Evolutionary conservation across 2,329 filamentous ascomycete species (phyloP).

Genomic region (Diaporthe sp.): DNA sequence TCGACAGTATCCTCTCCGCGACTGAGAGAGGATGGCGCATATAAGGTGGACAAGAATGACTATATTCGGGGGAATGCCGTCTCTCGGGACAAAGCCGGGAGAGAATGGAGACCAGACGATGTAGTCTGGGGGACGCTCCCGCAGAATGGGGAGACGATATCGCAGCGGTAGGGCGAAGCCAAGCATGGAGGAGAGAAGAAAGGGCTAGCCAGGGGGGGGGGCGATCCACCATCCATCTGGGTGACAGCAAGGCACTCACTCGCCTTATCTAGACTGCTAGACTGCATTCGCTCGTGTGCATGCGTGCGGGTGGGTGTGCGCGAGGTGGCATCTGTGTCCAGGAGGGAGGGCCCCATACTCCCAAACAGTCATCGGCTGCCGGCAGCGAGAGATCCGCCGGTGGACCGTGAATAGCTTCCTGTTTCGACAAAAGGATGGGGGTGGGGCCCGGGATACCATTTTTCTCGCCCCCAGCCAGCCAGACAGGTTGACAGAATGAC

Average conservation of each 20-base stretch:
- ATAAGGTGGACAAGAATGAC: slow-evolving; percentile 6
- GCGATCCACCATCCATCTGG: background rate
- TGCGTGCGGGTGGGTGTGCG: background rate
- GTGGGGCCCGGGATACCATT: background rate
- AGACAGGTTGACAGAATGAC: background rate
- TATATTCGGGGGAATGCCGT: slow-evolving; percentile 14
- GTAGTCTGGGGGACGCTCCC: background rate
- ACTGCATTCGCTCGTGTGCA: slow-evolving; percentile 7
- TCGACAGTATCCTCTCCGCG: background rate
- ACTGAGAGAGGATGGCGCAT: slow-evolving; percentile 24
- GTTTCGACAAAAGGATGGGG: slow-evolving; percentile 11
- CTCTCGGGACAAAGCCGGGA: background rate
- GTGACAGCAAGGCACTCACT: slow-evolving; percentile 26
- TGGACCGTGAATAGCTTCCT: slow-evolving; percentile 7
- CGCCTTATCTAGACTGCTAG: slow-evolving; percentile 33
- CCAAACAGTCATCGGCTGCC: slow-evolving; percentile 22
- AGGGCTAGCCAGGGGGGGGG: background rate
- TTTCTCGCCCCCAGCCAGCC: background rate
- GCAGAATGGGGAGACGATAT: slow-evolving; percentile 1
- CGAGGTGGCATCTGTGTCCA: background rate
- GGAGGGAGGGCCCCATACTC: background rate
- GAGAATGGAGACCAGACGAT: background rate
- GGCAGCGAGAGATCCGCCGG: slow-evolving; percentile 7
- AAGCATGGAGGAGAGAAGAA: background rate
- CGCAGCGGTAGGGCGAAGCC: slow-evolving; percentile 2